Percentiles rank a stretch among this genome's conserved stretches.
Evolutionary conservation across 139 green algal species (phyloP).

Genomic region (Tetradesmus lagerheimii): DNA sequence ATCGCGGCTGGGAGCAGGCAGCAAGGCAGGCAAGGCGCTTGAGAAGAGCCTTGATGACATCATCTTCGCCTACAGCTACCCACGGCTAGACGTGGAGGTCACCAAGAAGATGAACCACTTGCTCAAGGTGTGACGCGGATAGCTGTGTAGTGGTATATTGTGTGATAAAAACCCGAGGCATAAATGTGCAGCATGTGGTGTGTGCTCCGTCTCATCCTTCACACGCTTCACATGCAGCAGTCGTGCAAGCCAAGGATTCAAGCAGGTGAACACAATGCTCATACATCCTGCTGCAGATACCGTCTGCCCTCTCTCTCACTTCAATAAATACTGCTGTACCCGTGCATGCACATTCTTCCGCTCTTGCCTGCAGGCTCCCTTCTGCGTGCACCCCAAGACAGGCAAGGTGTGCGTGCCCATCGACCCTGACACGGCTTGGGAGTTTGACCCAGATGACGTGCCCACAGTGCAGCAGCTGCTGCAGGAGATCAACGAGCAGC

Average conservation of each 20-base stretch:
- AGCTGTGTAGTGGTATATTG: neutral
- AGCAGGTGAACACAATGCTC: too few species aligned
- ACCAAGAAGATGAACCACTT: conserved; percentile 99
- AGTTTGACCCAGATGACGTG: conserved; percentile 89
- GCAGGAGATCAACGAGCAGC: conserved; percentile 4
- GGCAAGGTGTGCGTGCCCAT: conserved; percentile 98
- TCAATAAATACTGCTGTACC: neutral
- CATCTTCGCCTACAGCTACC: conserved; percentile 93
- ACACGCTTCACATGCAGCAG: too few species aligned
- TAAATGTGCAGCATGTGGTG: too few species aligned
- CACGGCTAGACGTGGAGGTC: conserved; percentile 97
- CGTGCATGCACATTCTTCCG: neutral
- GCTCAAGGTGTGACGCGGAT: conserved; percentile 84
- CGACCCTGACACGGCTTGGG: conserved; percentile 73
- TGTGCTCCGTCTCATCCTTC: too few species aligned
- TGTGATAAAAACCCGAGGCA: too few species aligned
- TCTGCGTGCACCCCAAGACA: conserved; percentile 99
- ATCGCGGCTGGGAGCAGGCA: neutral
- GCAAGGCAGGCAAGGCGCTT: conserved; percentile 25
- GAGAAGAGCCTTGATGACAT: conserved; percentile 55
- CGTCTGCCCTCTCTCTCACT: too few species aligned
- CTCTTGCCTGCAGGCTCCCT: conserved; percentile 79
- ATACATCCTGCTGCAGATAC: too few species aligned
- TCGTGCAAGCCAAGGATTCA: too few species aligned
- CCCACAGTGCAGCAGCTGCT: conserved; percentile 33